These are phyloP conservation scores for Colletotrichum tabaci DNA, from an alignment of 2,329 filamentous ascomycete species.

Conservation along the genomic window DNA sequence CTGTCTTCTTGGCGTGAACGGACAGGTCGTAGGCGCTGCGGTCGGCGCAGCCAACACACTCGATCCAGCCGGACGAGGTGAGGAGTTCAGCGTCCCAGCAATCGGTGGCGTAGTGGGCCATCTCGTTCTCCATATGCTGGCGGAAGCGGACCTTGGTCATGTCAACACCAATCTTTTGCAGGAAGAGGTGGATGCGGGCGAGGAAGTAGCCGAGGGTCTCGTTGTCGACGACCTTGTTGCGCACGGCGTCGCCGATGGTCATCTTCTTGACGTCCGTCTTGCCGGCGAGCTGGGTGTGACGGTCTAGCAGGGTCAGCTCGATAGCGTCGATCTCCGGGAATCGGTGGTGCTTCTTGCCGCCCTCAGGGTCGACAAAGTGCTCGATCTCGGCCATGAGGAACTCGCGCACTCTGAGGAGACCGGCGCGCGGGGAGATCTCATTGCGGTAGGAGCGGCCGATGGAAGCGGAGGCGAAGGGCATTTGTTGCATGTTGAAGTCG, in stretches of 20 bases:
- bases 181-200: conserved; percentile 91
- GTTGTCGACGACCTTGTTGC: conserved; percentile 89
- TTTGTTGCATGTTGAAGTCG: conserved; percentile 93
- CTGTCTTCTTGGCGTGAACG: conserved; percentile 94
- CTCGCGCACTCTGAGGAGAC: conserved; percentile 93
- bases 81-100: conserved; percentile 98
- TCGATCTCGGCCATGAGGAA: conserved; percentile 99
- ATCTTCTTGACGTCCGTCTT: conserved; percentile 83
- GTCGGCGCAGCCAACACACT: conserved; percentile 97
- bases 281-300: conserved; percentile 87
- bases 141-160: conserved; percentile 92
- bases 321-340: conserved; percentile 89
- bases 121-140: conserved; percentile 89
- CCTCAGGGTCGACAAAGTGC: conserved; percentile 95
- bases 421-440: conserved; percentile 94
- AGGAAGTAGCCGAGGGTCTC: conserved; percentile 99
- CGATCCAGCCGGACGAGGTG: conserved; percentile 96
- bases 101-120: conserved; percentile 93
- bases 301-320: conserved; percentile 87
- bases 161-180: conserved; percentile 90
- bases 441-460: conserved; percentile 99
- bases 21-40: conserved; percentile 94
- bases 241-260: conserved; percentile 88
- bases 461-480: conserved; percentile 97
- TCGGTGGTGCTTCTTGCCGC: conserved; percentile 93